phyloP scores from a whole-genome alignment of 305 asterid genomes.

The Solanum hybrid region DNA sequence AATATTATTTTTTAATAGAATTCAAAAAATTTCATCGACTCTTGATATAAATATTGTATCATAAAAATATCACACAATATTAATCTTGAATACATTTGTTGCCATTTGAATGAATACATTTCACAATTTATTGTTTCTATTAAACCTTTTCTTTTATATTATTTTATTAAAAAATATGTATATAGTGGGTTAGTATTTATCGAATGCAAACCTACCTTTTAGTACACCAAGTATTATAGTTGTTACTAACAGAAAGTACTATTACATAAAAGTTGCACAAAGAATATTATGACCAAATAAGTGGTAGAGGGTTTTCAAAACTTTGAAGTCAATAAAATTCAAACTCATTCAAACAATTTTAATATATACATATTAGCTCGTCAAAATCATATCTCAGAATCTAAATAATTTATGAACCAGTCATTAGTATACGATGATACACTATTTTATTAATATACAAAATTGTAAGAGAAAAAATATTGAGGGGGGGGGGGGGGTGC shows the following conservation, averaged over 20 bases:
- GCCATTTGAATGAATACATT: neutral
- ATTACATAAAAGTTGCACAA: neutral
- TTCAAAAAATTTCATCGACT: too few species aligned
- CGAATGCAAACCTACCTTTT: neutral
- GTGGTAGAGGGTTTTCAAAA: neutral
- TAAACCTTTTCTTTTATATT: too few species aligned
- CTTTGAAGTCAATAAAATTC: neutral
- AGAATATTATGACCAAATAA: neutral
- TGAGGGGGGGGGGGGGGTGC: too few species aligned
- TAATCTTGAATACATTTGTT: too few species aligned
- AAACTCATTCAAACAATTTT: neutral
- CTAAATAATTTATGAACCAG: neutral
- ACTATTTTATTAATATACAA: too few species aligned
- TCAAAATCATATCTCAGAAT: neutral
- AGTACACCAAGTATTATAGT: neutral
- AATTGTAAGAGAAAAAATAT: too few species aligned
- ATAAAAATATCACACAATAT: too few species aligned
- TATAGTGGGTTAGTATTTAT: neutral
- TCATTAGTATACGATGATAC: too few species aligned
- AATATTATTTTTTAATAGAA: too few species aligned
- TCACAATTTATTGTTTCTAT: neutral
- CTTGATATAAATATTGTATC: too few species aligned
- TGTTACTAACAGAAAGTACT: neutral
- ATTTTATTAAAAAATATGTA: too few species aligned
- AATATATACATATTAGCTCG: neutral